Percentiles rank a stretch among this genome's conserved stretches.
phyloP scores from a whole-genome alignment of 768 basidiomycete genomes.

The Ramaria rubella region DNA sequence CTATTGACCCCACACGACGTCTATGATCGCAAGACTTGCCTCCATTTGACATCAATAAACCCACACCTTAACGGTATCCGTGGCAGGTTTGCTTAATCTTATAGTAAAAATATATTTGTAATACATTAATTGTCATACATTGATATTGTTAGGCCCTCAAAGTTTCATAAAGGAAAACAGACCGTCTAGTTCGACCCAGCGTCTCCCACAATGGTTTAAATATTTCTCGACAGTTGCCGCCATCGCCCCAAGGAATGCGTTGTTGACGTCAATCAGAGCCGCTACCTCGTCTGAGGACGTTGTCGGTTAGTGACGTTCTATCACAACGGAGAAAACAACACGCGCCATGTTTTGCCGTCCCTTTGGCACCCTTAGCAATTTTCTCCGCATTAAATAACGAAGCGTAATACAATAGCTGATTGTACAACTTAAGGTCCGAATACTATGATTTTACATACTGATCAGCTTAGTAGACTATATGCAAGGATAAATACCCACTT shows the following conservation, averaged over 20 bases:
- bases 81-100: background rate
- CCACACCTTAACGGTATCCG: background rate
- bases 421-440: slow-evolving; percentile 77
- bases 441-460: slow-evolving; percentile 47
- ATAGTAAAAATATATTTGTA: background rate
- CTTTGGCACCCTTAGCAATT: slow-evolving; percentile 45
- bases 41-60: background rate
- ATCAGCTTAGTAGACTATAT: background rate
- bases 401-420: slow-evolving; percentile 79
- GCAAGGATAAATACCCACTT: slow-evolving; percentile 32
- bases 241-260: slow-evolving; percentile 45
- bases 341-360: slow-evolving; percentile 33
- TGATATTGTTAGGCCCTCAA: slow-evolving; percentile 20
- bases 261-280: slow-evolving; percentile 45
- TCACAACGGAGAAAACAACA: background rate
- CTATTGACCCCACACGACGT: slow-evolving; percentile 26
- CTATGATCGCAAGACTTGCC: background rate
- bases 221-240: slow-evolving; percentile 62
- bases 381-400: slow-evolving; percentile 72
- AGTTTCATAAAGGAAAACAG: slow-evolving; percentile 82
- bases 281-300: slow-evolving; percentile 47
- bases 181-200: slow-evolving; percentile 77
- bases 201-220: slow-evolving; percentile 78
- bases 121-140: background rate
- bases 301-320: background rate